Conservation (phyloP, 352 stramenopile genomes). For the Globisporangium paddicum region DNA sequence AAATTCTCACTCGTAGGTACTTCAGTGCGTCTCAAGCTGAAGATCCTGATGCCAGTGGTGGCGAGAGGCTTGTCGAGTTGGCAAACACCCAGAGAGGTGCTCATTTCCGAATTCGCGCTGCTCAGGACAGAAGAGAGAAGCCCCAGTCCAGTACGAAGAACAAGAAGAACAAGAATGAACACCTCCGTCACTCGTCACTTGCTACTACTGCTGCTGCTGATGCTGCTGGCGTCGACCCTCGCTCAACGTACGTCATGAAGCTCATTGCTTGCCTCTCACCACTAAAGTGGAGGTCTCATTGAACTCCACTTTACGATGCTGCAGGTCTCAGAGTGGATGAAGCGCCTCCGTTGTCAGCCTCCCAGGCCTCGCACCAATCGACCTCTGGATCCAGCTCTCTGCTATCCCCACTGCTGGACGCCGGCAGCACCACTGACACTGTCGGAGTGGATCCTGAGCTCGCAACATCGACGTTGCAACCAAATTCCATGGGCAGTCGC, state of each 20-base stretch:
- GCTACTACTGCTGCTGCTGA: not conserved
- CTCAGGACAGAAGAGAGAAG: not conserved
- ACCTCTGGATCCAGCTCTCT: not conserved
- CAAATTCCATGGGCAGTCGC: not conserved
- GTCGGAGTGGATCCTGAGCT: too few relatives aligned
- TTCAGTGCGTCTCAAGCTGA: not conserved
- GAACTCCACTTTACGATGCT: not conserved
- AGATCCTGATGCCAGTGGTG: not conserved
- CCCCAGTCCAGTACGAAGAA: too few relatives aligned
- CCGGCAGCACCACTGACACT: not conserved
- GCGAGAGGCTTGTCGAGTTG: not conserved
- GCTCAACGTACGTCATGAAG: not conserved
- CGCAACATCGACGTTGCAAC: not conserved
- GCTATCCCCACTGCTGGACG: not conserved
- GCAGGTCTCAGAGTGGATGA: not conserved
- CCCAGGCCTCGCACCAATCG: not conserved
- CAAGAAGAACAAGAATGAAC: not conserved
- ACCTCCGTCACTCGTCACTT: not conserved
- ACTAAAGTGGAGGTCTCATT: not conserved
- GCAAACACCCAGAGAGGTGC: not conserved
- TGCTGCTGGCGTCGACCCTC: not conserved
- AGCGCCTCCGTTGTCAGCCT: not conserved
- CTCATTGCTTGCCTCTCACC: not conserved
- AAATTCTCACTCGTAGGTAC: not conserved
- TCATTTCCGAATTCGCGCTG: not conserved